Evolutionary conservation across 2,329 filamentous ascomycete species (phyloP), one percentile per base, ranked within the genome.

Genomic region (Rosellinia necatrix): DNA sequence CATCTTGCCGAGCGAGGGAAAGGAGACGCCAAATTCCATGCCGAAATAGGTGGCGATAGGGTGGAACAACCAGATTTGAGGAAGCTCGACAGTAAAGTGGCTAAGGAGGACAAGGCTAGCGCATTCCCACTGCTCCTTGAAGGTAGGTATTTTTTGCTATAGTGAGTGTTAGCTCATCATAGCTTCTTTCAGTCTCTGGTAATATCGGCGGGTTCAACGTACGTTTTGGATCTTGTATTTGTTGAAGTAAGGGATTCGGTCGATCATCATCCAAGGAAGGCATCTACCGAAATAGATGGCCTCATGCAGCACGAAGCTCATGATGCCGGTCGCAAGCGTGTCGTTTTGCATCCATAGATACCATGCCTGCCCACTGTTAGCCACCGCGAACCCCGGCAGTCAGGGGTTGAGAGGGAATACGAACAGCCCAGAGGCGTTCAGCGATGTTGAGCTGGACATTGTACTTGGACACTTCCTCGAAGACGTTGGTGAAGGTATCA

Each of bases 1-100:
- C 82, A 99, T 97, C 70, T 87, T 97, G 77, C 83, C 89, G 64
- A 88, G 68, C 10, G 89, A 80, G 29, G 94, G 94, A 80, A 99
- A 99, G 8, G 93, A 94, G 44, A 96, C 90, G 60, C 86, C 85
- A 64, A 90, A 96, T 56, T 87, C 82, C 76, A 99, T 88, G 68
- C 94, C 94, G 72, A 91, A 92, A 76, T 86, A 96, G 72, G 92
- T 91, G 56, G 93, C 93, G 80, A 97, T 85, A 25, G 94, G 94
- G 80, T 99, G 94, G 84, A 99, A 99, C 68, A 97, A 84, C 93
- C 93, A 97, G 74, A 97, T 97, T 76, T 97, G 94, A 60, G 94
- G 94, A 32, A 99, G 85, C 77, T 99, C 94, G 74, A 97, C 94
- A 64, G 94, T 97, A 77, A 97, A 96, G 76, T 99, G 94, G 73